Conservation (phyloP, 2,329 filamentous ascomycete genomes). For the Fusarium continuum region DNA sequence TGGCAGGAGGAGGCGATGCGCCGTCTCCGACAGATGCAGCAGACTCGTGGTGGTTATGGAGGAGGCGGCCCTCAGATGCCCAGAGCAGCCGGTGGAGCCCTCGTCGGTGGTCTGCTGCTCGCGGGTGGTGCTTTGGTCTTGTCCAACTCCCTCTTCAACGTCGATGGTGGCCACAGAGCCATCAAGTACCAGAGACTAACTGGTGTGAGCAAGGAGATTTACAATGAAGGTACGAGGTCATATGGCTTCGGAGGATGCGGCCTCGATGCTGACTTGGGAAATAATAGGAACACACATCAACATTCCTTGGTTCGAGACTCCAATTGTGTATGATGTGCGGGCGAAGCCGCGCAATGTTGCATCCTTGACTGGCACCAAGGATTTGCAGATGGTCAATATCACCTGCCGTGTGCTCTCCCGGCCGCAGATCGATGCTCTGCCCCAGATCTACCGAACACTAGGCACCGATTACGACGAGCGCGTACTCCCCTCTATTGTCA, state of each 20-base stretch:
- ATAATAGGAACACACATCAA: slow-evolving; percentile 86
- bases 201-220: slow-evolving; percentile 97
- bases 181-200: slow-evolving; percentile 97
- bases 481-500: slow-evolving; percentile 95
- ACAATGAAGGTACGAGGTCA: slow-evolving; percentile 77
- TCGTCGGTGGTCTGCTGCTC: slow-evolving; percentile 56
- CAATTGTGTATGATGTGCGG: slow-evolving; percentile 96
- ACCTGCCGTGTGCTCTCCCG: slow-evolving; percentile 98
- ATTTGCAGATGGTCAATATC: slow-evolving; percentile 99
- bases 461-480: slow-evolving; percentile 97
- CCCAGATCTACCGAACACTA: slow-evolving; percentile 96
- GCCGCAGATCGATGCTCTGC: slow-evolving; percentile 86
- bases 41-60: slow-evolving; percentile 55
- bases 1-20: slow-evolving; percentile 62
- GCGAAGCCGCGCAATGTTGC: slow-evolving; percentile 97
- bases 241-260: slow-evolving; percentile 24
- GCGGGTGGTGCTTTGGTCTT: slow-evolving; percentile 61
- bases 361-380: slow-evolving; percentile 97
- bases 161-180: slow-evolving; percentile 97
- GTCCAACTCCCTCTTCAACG: slow-evolving; percentile 75
- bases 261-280: slow-evolving; percentile 22
- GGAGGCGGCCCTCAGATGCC: slow-evolving; percentile 55
- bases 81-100: slow-evolving; percentile 51
- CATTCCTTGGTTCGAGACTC: slow-evolving; percentile 97
- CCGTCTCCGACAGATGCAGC: slow-evolving; percentile 60